Conservation (phyloP, 2,329 filamentous ascomycete species). For the Fusarium beomiforme region DNA sequence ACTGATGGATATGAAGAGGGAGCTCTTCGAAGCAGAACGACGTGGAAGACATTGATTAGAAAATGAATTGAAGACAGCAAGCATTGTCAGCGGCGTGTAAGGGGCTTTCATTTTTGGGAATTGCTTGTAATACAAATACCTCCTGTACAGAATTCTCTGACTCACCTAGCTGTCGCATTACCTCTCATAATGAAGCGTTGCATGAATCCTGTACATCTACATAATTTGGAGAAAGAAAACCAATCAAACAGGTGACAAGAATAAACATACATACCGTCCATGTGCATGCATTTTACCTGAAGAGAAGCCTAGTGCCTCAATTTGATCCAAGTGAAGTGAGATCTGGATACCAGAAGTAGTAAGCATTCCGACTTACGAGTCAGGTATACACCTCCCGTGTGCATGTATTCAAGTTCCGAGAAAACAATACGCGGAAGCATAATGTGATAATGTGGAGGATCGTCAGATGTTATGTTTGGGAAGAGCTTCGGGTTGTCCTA, state of each 20-base stretch:
- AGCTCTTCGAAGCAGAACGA: conserved; percentile 76
- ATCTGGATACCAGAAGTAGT: background rate
- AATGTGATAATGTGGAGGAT: conserved; percentile 24
- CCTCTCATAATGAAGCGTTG: conserved; percentile 19
- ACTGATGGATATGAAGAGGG: conserved; percentile 80
- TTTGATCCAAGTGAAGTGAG: background rate
- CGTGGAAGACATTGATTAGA: conserved; percentile 57
- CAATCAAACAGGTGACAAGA: conserved; percentile 24
- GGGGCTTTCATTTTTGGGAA: conserved; percentile 14
- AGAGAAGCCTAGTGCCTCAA: background rate
- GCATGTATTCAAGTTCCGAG: background rate
- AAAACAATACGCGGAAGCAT: background rate
- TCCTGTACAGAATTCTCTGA: conserved; percentile 22
- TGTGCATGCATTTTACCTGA: too few relatives aligned
- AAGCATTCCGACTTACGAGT: background rate
- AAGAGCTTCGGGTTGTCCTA: conserved; percentile 24
- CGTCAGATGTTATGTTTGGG: background rate
- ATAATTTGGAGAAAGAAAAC: conserved; percentile 23
- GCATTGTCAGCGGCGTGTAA: conserved; percentile 34
- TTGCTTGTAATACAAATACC: conserved; percentile 31
- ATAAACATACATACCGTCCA: conserved; percentile 1
- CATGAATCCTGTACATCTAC: conserved; percentile 14
- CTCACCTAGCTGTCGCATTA: conserved; percentile 9
- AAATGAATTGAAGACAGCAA: conserved; percentile 18
- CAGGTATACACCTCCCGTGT: background rate